phyloP scores from a whole-genome alignment of 495 filamentous ascomycete species.

The Halenospora varia region DNA sequence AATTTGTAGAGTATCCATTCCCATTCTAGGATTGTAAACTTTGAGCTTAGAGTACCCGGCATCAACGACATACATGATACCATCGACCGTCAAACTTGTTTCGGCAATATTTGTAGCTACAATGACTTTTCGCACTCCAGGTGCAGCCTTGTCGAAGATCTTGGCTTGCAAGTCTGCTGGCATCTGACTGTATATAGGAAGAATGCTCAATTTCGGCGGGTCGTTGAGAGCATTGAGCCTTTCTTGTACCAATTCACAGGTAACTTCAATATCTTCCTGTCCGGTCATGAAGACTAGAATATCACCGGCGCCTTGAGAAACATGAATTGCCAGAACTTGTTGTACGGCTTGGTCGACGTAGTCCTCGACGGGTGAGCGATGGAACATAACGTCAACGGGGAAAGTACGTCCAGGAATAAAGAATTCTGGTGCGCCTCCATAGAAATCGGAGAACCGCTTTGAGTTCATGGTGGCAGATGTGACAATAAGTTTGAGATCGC shows the following conservation, averaged over 20 bases:
- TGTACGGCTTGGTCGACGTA: constrained; percentile 97
- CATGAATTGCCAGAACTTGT: constrained; percentile 95
- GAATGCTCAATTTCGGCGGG: constrained; percentile 88
- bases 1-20: constrained; percentile 98
- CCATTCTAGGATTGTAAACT: constrained; percentile 97
- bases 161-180: constrained; percentile 96
- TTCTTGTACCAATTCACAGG: constrained; percentile 89
- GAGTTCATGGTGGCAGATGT: constrained; percentile 99
- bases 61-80: constrained; percentile 99
- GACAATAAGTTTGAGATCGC: constrained; percentile 94
- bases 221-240: constrained; percentile 89
- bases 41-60: constrained; percentile 96
- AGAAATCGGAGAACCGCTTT: constrained; percentile 93
- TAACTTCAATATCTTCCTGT: constrained; percentile 97
- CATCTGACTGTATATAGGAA: constrained; percentile 99
- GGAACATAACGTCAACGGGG: constrained; percentile 94
- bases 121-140: constrained; percentile 93
- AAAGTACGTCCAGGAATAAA: constrained; percentile 96
- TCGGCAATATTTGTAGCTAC: constrained; percentile 99
- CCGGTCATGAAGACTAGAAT: constrained; percentile 99
- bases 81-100: constrained; percentile 96
- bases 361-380: constrained; percentile 92
- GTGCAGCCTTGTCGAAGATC: constrained; percentile 88
- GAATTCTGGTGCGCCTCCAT: constrained; percentile 95
- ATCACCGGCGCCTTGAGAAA: constrained; percentile 86